Conservation (phyloP, 257 asterid species). For the Salvia rosmarinus region DNA sequence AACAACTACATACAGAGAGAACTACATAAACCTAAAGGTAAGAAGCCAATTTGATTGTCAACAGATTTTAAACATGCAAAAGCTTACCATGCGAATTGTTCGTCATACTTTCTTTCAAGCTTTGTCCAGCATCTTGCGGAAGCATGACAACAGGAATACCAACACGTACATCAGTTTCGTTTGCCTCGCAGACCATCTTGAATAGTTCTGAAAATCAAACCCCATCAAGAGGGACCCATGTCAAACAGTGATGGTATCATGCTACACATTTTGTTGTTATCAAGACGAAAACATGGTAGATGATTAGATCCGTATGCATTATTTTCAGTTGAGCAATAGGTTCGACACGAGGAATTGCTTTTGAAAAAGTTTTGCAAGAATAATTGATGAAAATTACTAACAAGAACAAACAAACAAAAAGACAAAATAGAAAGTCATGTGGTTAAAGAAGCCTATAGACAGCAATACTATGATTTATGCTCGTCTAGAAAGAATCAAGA, state of each 20-base stretch:
- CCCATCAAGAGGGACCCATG: conserved; percentile 12
- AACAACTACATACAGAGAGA: no score
- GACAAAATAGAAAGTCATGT: not conserved
- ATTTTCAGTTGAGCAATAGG: conserved; percentile 4
- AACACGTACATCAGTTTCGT: conserved; percentile 63
- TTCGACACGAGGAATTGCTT: conserved; percentile 16
- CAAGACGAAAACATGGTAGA: not conserved
- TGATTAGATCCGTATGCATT: not conserved
- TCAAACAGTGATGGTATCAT: conserved; percentile 15
- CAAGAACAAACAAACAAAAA: not conserved
- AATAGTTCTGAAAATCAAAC: conserved; percentile 70
- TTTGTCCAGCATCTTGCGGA: conserved; percentile 87
- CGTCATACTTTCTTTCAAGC: conserved; percentile 52
- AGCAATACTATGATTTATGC: conserved; percentile 9
- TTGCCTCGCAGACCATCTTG: conserved; percentile 97
- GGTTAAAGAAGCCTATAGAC: not conserved
- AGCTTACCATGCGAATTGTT: conserved; percentile 70
- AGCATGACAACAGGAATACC: conserved; percentile 93
- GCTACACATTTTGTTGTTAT: not conserved
- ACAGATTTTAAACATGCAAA: conserved; percentile 3
- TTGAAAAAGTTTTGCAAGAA: not conserved
- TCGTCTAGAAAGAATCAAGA: not conserved
- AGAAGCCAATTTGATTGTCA: conserved; percentile 12
- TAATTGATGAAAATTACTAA: conserved; percentile 1
- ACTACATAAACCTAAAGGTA: not conserved